Conservation (phyloP, 1,284 basidiomycete genomes). For the Porodaedalea pini region DNA sequence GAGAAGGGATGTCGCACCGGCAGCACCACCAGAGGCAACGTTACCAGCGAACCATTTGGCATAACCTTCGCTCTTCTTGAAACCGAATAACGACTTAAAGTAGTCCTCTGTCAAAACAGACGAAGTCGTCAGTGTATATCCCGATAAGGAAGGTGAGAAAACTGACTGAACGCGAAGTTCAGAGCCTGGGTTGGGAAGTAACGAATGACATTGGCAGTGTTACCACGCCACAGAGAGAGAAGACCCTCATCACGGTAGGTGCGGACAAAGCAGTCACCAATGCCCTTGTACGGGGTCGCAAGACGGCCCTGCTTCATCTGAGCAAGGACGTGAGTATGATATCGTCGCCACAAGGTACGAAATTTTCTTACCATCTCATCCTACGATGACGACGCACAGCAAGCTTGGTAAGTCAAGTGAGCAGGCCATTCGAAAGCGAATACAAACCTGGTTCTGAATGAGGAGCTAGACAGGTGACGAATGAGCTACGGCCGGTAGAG, state of each 20-base stretch:
- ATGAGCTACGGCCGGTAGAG: neutral
- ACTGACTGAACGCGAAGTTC: conserved; percentile 92
- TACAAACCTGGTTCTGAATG: conserved; percentile 83
- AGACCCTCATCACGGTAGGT: conserved; percentile 91
- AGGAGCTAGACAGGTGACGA: conserved; percentile 53
- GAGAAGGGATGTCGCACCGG: conserved; percentile 92
- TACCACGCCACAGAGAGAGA: conserved; percentile 90
- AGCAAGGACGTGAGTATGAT: conserved; percentile 30
- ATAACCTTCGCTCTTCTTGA: conserved; percentile 87
- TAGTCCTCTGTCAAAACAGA: conserved; percentile 71
- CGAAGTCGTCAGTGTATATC: conserved; percentile 27
- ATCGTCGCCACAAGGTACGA: conserved; percentile 15
- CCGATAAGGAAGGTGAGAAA: neutral
- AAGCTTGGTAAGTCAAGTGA: neutral
- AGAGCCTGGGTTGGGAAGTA: conserved; percentile 97
- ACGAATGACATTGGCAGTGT: conserved; percentile 97
- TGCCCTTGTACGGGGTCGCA: conserved; percentile 88
- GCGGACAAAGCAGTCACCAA: conserved; percentile 83
- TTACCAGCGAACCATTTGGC: conserved; percentile 91
- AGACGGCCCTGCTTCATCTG: conserved; percentile 97
- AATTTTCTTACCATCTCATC: conserved; percentile 73
- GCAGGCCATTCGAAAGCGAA: neutral
- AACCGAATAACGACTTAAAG: conserved; percentile 93
- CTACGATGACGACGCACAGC: conserved; percentile 23
- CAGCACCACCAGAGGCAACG: conserved; percentile 95